Percentiles rank a stretch among this genome's conserved stretches.
Conservation (phyloP, 2,329 filamentous ascomycete species). For the Arthroderma uncinatum region DNA sequence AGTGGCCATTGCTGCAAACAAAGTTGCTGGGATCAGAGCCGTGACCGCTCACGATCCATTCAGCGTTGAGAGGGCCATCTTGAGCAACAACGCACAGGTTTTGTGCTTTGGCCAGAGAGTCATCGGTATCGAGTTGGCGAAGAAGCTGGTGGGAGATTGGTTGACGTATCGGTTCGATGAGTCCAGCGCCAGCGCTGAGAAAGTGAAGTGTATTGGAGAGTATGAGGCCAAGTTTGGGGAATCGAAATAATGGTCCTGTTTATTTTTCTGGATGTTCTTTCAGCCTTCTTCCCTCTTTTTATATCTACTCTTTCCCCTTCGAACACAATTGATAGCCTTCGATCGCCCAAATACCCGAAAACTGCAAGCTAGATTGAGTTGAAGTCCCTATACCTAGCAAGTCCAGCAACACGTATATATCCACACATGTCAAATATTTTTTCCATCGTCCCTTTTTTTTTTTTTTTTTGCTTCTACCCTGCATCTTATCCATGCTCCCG, state of each 20-base stretch:
- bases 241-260: conserved; percentile 4
- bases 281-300: not conserved
- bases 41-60: conserved; percentile 84
- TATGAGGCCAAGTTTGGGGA: conserved; percentile 31
- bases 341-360: not conserved
- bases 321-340: not conserved
- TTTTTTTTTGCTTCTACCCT: too few relatives aligned
- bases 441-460: too few relatives aligned
- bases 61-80: conserved; percentile 65
- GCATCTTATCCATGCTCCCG: too few relatives aligned
- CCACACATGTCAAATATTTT: too few relatives aligned
- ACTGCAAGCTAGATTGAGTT: too few relatives aligned
- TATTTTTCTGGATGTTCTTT: not conserved
- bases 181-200: conserved; percentile 51
- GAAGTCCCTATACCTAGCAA: too few relatives aligned
- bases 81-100: conserved; percentile 80
- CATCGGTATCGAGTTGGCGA: conserved; percentile 67
- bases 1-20: conserved; percentile 82
- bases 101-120: conserved; percentile 78
- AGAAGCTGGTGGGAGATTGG: conserved; percentile 70
- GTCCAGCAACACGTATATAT: too few relatives aligned
- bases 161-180: conserved; percentile 70
- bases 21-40: conserved; percentile 71
- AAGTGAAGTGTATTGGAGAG: conserved; percentile 41
- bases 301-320: not conserved